Evolutionary conservation across 2,329 filamentous ascomycete species (phyloP).

Genomic region (Alternaria sp.): DNA sequence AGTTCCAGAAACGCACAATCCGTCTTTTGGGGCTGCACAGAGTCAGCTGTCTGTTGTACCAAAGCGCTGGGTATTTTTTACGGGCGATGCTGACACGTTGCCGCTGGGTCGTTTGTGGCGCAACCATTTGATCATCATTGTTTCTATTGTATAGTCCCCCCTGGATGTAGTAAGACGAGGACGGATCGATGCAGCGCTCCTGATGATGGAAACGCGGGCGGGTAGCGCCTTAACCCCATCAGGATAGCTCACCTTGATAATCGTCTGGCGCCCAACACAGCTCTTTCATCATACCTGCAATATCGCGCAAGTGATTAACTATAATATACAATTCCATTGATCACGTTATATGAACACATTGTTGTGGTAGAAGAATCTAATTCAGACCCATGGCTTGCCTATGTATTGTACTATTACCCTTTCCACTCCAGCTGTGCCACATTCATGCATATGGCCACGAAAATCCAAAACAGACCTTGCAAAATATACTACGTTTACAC

Average conservation of each 20-base stretch:
- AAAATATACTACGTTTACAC: not conserved
- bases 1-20: constrained; percentile 23
- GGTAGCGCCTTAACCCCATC: constrained; percentile 7
- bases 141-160: not conserved
- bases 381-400: not conserved
- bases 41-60: not conserved
- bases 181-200: not conserved
- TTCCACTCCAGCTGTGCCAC: not conserved
- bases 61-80: not conserved
- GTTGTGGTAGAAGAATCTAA: not conserved
- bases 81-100: not conserved
- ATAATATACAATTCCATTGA: not conserved
- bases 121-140: not conserved
- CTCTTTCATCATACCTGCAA: not conserved
- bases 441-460: not conserved
- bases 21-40: not conserved
- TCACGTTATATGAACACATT: not conserved
- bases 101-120: not conserved
- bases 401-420: not conserved
- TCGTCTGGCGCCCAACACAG: not conserved
- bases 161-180: not conserved
- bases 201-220: not conserved
- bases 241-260: not conserved
- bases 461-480: not conserved
- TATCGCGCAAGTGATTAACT: not conserved